Evolutionary conservation across 768 basidiomycete genomes (phyloP).

Genomic region (Trametes coccinea): DNA sequence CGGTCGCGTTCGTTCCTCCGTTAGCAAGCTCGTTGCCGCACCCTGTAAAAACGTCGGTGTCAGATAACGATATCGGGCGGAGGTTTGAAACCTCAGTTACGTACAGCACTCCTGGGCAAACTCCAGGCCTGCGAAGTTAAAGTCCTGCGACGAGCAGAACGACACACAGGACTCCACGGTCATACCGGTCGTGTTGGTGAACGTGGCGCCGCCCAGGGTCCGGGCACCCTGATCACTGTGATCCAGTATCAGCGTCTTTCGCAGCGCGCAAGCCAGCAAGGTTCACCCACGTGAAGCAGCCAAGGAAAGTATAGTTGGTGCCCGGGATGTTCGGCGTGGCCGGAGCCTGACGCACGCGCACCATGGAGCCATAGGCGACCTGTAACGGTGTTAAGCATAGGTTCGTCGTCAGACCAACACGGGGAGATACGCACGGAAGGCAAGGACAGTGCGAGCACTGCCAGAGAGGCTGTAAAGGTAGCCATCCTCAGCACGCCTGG

Average conservation of each 20-base stretch:
- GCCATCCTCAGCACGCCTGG: conserved; percentile 21
- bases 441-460: conserved; percentile 20
- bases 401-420: background rate
- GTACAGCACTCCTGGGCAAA: conserved; percentile 65
- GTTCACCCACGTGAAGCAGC: conserved; percentile 24
- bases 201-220: conserved; percentile 53
- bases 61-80: background rate
- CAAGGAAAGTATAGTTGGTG: conserved; percentile 20
- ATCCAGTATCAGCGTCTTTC: background rate
- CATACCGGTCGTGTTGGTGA: conserved; percentile 52
- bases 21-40: conserved; percentile 59
- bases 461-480: conserved; percentile 10
- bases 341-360: conserved; percentile 17
- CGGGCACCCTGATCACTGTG: conserved; percentile 60
- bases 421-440: background rate
- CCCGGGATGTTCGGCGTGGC: conserved; percentile 16
- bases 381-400: background rate
- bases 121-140: conserved; percentile 70
- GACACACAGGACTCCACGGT: conserved; percentile 55
- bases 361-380: conserved; percentile 16
- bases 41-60: conserved; percentile 42
- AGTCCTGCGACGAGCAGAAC: conserved; percentile 47
- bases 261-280: background rate
- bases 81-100: conserved; percentile 23
- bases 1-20: conserved; percentile 45